Evolutionary conservation across 208 protist genomes (phyloP).

Genomic region (Hexamita inflata): DNA sequence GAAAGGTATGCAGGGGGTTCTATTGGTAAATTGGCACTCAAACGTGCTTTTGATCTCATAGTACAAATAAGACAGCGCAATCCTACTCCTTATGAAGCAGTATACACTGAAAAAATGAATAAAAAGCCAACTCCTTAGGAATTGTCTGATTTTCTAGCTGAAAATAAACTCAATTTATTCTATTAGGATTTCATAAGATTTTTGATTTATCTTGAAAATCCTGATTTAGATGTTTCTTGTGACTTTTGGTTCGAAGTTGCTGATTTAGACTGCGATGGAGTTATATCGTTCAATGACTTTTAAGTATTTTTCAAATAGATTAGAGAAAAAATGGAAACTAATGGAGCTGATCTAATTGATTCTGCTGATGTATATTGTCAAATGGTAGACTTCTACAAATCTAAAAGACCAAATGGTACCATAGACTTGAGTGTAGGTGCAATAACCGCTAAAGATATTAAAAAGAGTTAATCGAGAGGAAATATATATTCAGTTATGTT

Average conservation of each 20-base stretch:
- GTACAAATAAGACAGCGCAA: background rate
- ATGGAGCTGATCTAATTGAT: background rate
- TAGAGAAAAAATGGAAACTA: background rate
- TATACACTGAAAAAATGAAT: conserved; percentile 2
- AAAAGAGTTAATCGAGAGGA: no score
- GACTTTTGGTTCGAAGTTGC: conserved; percentile 36
- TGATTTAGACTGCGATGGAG: conserved; percentile 42
- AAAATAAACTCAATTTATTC: background rate
- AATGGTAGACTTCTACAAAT: conserved; percentile 22
- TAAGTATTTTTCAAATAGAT: conserved; percentile 33
- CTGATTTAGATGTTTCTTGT: background rate
- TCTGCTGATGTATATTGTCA: conserved; percentile 31
- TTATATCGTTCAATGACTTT: conserved; percentile 29
- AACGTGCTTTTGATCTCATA: background rate
- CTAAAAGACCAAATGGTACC: no score
- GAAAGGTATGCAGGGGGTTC: background rate
- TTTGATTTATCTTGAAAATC: conserved; percentile 40
- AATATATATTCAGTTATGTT: no score
- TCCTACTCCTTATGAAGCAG: background rate
- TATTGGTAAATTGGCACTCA: background rate
- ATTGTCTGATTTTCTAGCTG: background rate
- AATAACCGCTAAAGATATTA: no score
- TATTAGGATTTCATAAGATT: conserved; percentile 39
- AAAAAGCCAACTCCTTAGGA: background rate
- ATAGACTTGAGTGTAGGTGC: no score